Percentiles rank a stretch among this genome's conserved stretches.
Evolutionary conservation across 2,329 filamentous ascomycete species (phyloP).

Genomic region (Aspergillus neoniger): DNA sequence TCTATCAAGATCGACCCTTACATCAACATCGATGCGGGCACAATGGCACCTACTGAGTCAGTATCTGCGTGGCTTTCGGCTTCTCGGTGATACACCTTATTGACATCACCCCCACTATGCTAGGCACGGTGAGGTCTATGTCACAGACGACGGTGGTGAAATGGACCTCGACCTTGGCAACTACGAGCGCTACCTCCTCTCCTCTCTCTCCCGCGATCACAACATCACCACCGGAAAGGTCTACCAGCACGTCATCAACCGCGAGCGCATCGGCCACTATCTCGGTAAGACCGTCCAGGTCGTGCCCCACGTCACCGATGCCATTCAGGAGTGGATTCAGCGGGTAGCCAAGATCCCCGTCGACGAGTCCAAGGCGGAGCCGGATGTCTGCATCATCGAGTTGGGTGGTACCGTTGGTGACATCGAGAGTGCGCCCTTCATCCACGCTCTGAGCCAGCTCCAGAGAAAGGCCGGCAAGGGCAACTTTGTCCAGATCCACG

Average conservation of each 20-base stretch:
- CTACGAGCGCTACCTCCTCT: slow-evolving; percentile 78
- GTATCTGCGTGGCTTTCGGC: slow-evolving; percentile 11
- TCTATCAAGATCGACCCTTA: slow-evolving; percentile 61
- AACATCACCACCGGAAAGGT: slow-evolving; percentile 99
- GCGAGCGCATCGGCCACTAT: slow-evolving; percentile 72
- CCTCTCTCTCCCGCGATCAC: slow-evolving; percentile 79
- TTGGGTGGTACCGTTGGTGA: slow-evolving; percentile 60
- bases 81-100: slow-evolving; percentile 3
- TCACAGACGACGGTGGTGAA: slow-evolving; percentile 80
- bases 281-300: slow-evolving; percentile 85
- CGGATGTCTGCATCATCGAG: slow-evolving; percentile 86
- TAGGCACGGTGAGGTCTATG: slow-evolving; percentile 81
- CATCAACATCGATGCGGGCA: slow-evolving; percentile 75
- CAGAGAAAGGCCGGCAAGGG: slow-evolving; percentile 69
- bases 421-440: slow-evolving; percentile 83
- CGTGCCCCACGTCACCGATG: slow-evolving; percentile 88
- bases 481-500: slow-evolving; percentile 87
- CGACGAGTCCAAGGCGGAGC: slow-evolving; percentile 77
- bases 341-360: slow-evolving; percentile 82
- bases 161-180: slow-evolving; percentile 74
- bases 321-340: slow-evolving; percentile 86
- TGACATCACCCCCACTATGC: slow-evolving; percentile 3
- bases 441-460: slow-evolving; percentile 82
- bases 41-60: slow-evolving; percentile 51
- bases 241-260: slow-evolving; percentile 83